phyloP scores from a whole-genome alignment of 768 basidiomycete species.

The Lactifluus rugatus region DNA sequence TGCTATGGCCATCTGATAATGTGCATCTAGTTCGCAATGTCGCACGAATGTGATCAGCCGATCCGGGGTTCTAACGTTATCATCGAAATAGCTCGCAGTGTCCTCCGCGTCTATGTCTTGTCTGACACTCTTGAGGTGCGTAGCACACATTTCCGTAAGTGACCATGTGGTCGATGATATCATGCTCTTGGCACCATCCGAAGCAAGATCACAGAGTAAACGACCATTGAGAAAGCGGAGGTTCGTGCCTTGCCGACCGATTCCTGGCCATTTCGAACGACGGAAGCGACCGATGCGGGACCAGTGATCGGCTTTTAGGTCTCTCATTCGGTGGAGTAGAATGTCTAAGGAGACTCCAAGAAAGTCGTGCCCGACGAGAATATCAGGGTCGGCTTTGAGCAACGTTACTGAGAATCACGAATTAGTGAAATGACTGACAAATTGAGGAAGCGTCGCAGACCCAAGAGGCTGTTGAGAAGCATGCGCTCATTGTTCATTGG shows the following conservation, averaged over 20 bases:
- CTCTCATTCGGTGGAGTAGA: conserved; percentile 81
- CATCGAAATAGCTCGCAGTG: conserved; percentile 83
- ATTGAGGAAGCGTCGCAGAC: conserved; percentile 29
- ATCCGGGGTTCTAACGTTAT: conserved; percentile 64
- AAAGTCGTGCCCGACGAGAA: conserved; percentile 93
- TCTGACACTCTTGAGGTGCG: conserved; percentile 75
- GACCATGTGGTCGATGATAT: conserved; percentile 98
- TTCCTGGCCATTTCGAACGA: conserved; percentile 69
- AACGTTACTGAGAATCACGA: conserved; percentile 42
- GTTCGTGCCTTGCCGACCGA: conserved; percentile 78
- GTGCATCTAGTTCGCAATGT: conserved; percentile 93
- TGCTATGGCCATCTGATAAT: conserved; percentile 95
- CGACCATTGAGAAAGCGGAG: conserved; percentile 76
- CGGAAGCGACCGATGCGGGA: conserved; percentile 88
- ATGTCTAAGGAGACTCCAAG: conserved; percentile 84
- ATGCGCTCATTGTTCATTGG: conserved; percentile 76
- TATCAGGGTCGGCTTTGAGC: conserved; percentile 84
- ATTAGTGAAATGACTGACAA: background rate
- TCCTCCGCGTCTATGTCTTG: conserved; percentile 97
- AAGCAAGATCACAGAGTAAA: conserved; percentile 84
- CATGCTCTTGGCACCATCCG: conserved; percentile 94
- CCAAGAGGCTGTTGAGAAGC: conserved; percentile 72
- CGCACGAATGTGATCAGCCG: conserved; percentile 78
- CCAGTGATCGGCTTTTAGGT: conserved; percentile 88
- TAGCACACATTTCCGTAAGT: conserved; percentile 90